A percentile compares a stretch with the other conserved stretches of the same genome.
These are phyloP conservation scores for Ophiostoma piceae DNA, from an alignment of 2,329 filamentous ascomycete genomes.

Conservation along the genomic window DNA sequence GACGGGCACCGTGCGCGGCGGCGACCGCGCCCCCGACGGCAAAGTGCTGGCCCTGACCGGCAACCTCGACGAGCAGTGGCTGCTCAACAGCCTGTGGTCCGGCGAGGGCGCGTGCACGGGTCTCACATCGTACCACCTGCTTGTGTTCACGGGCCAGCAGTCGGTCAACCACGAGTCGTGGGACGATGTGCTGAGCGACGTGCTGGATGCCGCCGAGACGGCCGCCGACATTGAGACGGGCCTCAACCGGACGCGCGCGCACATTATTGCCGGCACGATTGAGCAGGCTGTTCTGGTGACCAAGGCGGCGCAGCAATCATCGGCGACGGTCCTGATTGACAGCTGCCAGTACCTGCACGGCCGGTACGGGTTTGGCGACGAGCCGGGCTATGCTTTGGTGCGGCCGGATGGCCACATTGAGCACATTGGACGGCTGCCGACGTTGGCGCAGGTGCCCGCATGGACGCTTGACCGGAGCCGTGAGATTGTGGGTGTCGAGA, in stretches of 20 bases:
- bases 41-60: constrained; percentile 24
- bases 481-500: background rate
- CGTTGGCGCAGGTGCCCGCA: constrained; percentile 29
- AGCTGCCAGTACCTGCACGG: constrained; percentile 31
- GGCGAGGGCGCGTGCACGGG: constrained; percentile 21
- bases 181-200: background rate
- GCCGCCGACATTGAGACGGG: background rate
- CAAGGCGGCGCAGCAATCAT: constrained; percentile 2
- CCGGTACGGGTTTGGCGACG: constrained; percentile 31
- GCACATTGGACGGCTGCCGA: constrained; percentile 32
- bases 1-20: constrained; percentile 39
- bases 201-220: constrained; percentile 23
- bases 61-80: background rate
- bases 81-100: constrained; percentile 18
- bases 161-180: background rate
- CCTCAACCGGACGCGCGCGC: constrained; percentile 7
- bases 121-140: constrained; percentile 21
- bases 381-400: constrained; percentile 32
- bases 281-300: constrained; percentile 12
- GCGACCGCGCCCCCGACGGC: constrained; percentile 44
- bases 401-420: constrained; percentile 35
- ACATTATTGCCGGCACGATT: constrained; percentile 18
- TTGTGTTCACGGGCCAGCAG: constrained; percentile 18
- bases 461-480: constrained; percentile 16
- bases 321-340: constrained; percentile 26